Base-by-base conservation (phyloP, 495 filamentous ascomycete species). In the Penicillium paradoxum region DNA sequence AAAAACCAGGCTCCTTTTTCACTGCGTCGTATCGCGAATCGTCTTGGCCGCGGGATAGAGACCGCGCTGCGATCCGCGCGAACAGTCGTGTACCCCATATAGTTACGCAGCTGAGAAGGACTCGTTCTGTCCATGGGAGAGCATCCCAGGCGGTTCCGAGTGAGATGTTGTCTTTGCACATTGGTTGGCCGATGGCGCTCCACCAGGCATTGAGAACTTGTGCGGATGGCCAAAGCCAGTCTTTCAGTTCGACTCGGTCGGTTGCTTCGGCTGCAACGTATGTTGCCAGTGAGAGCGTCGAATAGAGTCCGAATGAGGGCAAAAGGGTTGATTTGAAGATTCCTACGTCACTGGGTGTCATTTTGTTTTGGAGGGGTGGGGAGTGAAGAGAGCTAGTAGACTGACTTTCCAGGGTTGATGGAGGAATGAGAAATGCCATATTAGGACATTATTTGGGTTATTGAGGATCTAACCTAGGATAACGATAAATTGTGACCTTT, bases 171-270 rank as follows among this genome's bases (percentile, higher is more conserved):
- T 70, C 54, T 38, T 66, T 58, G 22, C 73, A 57, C 14, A 79
- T 63, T 1, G 65, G 71, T 17, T 65, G 67, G 32, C 80, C 78
- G 44, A 83, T 56, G 34, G 81, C 77, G 46, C 68, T 75, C 78
- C 78, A 80, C 80, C 80, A 84, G 6, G 76, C 80, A 59, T 81
- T 83, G 51, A 70, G 51, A 24, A 83, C 74, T 58, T 77, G 79
- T 17, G 63, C 74, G 2, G 69, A 60, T 0, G 79, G 77, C 81
- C 81, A 84, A 24, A 77, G 58, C 71, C 74, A 78, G 58, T 84
- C 80, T 59, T 84, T 84, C 22, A 74, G 63, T 22, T 83, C 81
- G 27, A 77, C 71, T 15, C 71, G 69, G 65, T 79, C 54, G 3
- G 76, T 79, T 36, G 69, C 59, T 13, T 75, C 65, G 2, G 75